Conservation (phyloP, 768 basidiomycete species). For the Cantharellus anzutake region DNA sequence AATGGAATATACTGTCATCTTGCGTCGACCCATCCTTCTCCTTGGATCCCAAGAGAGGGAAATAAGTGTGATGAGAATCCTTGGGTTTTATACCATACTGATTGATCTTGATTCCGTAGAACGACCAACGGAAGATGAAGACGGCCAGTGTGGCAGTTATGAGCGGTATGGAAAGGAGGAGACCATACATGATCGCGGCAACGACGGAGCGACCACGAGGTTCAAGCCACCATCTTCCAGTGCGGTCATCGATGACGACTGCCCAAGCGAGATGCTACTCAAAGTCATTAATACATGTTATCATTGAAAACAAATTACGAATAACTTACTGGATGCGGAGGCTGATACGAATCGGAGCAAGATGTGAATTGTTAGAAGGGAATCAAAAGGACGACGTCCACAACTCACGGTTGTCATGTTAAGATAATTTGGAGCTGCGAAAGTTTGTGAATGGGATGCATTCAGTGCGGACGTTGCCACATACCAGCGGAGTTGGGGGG, state of each 20-base stretch:
- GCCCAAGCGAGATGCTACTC: conserved; percentile 61
- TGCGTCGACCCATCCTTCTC: conserved; percentile 44
- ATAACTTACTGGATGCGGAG: conserved; percentile 40
- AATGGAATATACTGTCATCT: conserved; percentile 46
- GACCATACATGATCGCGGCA: conserved; percentile 74
- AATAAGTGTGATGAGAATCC: conserved; percentile 55
- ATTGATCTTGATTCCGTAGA: conserved; percentile 92
- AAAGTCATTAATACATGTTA: no score
- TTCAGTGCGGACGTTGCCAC: neutral
- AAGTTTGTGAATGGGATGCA: conserved; percentile 14
- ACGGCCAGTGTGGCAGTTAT: conserved; percentile 74
- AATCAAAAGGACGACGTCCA: neutral
- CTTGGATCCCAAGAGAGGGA: conserved; percentile 67
- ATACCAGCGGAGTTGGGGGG: conserved; percentile 44
- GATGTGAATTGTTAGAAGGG: neutral
- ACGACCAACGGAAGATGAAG: conserved; percentile 80
- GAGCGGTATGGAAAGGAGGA: conserved; percentile 63
- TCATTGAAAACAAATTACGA: neutral
- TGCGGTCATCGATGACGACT: conserved; percentile 56
- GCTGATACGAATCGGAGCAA: conserved; percentile 13
- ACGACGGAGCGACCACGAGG: conserved; percentile 69
- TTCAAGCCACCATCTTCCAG: conserved; percentile 55
- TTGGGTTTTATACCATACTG: conserved; percentile 69
- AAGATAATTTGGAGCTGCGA: conserved; percentile 60
- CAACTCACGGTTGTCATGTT: conserved; percentile 52